Conservation (phyloP, 805 yeast genomes). For the Suhomyces xylopsoci region DNA sequence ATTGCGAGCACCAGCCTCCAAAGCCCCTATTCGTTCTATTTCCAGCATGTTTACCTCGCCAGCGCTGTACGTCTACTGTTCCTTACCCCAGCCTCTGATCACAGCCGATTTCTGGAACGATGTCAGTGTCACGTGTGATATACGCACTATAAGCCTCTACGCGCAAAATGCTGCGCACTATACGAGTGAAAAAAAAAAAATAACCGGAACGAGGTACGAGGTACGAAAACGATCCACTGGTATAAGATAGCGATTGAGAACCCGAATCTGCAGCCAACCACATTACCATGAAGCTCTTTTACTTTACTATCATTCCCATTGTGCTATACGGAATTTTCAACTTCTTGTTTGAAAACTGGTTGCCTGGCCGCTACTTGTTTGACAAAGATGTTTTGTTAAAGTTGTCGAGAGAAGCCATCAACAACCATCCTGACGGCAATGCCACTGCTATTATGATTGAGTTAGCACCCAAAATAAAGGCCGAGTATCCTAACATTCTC, state of each 20-base stretch:
- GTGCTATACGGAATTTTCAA: slow-evolving; percentile 34
- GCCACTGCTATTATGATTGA: slow-evolving; percentile 62
- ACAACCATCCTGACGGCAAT: slow-evolving; percentile 52
- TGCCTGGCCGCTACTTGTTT: slow-evolving; percentile 69
- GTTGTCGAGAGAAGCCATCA: slow-evolving; percentile 54
- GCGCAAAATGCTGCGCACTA: neutral
- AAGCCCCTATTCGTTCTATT: neutral
- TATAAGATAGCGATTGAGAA: neutral
- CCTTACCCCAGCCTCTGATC: neutral
- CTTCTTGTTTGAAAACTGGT: slow-evolving; percentile 54
- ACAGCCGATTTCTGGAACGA: neutral
- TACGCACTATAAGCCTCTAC: neutral
- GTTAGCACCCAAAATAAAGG: slow-evolving; percentile 55
- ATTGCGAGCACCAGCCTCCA: neutral
- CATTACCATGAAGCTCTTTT: slow-evolving; percentile 25
- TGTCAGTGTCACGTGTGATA: neutral
- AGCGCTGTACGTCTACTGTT: neutral
- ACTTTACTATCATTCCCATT: slow-evolving; percentile 19
- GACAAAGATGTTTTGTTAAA: slow-evolving; percentile 60
- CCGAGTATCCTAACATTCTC: slow-evolving; percentile 61
- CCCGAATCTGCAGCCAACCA: neutral
- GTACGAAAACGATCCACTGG: neutral
- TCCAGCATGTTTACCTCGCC: neutral
- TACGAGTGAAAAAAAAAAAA: neutral
- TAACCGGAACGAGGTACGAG: neutral